Conservation (phyloP, 495 filamentous ascomycete genomes). For the Cercophora samala region DNA sequence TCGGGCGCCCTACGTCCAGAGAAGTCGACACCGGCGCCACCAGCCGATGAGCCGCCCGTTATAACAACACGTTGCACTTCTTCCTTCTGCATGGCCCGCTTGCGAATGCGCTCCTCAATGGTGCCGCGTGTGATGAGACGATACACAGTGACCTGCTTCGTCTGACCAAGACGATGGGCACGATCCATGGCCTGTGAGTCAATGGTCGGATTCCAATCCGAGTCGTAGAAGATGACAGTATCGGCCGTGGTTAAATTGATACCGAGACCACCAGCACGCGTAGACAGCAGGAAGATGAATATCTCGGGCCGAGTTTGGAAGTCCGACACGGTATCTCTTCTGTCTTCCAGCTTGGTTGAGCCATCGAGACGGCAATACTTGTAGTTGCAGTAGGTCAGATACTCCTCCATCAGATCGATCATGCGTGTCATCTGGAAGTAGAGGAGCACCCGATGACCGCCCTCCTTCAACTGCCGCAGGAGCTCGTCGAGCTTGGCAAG, state of each 20-base stretch:
- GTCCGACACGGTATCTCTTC: conserved; percentile 92
- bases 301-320: conserved; percentile 92
- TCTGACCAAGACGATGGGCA: conserved; percentile 95
- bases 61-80: conserved; percentile 99
- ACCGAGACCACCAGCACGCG: conserved; percentile 93
- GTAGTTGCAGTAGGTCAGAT: conserved; percentile 96
- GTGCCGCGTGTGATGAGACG: conserved; percentile 95
- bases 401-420: conserved; percentile 99
- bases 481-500: conserved; percentile 87
- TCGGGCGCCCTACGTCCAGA: conserved; percentile 78
- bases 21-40: conserved; percentile 71
- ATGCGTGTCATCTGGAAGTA: conserved; percentile 99
- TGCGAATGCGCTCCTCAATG: conserved; percentile 97
- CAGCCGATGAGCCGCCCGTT: conserved; percentile 66
- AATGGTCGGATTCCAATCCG: conserved; percentile 98
- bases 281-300: conserved; percentile 94
- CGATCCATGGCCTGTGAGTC: conserved; percentile 99
- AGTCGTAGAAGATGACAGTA: conserved; percentile 99
- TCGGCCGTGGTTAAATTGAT: conserved; percentile 92
- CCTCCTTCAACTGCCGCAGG: conserved; percentile 82
- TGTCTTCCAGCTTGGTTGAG: conserved; percentile 96
- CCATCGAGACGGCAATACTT: conserved; percentile 96
- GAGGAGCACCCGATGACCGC: conserved; percentile 90
- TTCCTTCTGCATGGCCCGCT: conserved; percentile 96
- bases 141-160: conserved; percentile 93